Conservation (phyloP, 1,284 basidiomycete species). For the Sutorius eximius region DNA sequence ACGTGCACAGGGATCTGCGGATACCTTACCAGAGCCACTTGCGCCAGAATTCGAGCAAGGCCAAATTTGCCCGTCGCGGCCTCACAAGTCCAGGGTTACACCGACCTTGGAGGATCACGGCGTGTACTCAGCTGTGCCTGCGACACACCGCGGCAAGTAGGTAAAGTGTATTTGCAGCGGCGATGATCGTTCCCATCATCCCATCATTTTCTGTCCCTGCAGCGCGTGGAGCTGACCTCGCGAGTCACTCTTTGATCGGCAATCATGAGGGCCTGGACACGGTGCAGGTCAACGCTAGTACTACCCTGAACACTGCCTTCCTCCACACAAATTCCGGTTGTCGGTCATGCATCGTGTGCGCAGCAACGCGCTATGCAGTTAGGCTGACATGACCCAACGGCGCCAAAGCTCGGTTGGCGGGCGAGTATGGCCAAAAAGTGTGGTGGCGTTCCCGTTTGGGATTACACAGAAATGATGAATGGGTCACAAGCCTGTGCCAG, state of each 20-base stretch:
- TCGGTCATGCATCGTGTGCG: not conserved
- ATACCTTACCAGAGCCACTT: not conserved
- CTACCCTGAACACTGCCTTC: conserved; percentile 8
- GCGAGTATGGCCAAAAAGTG: not conserved
- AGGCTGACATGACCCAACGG: not conserved
- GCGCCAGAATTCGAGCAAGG: conserved; percentile 4
- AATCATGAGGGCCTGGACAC: not conserved
- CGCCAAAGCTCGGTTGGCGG: not conserved
- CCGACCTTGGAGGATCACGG: too few relatives aligned
- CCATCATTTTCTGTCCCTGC: not conserved
- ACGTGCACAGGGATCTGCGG: not conserved
- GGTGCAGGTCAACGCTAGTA: not conserved
- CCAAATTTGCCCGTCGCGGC: conserved; percentile 6
- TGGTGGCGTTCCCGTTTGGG: not conserved
- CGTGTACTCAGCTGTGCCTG: not conserved
- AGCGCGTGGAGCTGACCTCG: not conserved
- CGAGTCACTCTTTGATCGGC: not conserved
- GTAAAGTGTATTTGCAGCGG: too few relatives aligned
- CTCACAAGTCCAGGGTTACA: not conserved
- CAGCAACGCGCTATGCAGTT: not conserved
- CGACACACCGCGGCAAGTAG: too few relatives aligned
- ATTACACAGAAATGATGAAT: not conserved
- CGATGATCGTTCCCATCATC: not conserved
- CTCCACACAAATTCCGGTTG: not conserved
- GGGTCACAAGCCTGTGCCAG: not conserved